Evolutionary conservation across 2,329 filamentous ascomycete species (phyloP).

Genomic region (Tolypocladium album): DNA sequence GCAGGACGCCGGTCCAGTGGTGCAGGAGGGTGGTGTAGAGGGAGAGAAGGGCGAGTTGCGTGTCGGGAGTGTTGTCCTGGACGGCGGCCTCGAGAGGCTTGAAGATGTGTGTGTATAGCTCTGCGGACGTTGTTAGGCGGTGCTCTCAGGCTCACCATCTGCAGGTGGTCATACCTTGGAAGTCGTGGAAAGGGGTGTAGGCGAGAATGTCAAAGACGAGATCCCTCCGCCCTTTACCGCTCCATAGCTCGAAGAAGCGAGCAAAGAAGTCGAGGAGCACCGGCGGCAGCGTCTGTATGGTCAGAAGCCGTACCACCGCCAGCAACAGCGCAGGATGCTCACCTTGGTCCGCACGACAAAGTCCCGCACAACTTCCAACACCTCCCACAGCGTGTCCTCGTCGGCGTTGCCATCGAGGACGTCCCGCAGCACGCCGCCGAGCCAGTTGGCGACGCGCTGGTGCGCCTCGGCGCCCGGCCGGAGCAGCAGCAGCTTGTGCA

Average conservation of each 20-base stretch:
- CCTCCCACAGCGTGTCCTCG: constrained; percentile 36
- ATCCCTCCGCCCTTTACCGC: constrained; percentile 43
- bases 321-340: constrained; percentile 4
- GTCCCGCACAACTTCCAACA: constrained; percentile 43
- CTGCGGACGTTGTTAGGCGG: constrained; percentile 20
- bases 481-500: constrained; percentile 67
- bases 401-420: constrained; percentile 40
- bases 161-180: constrained; percentile 35
- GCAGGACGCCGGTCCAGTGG: constrained; percentile 41
- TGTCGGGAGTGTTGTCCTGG: constrained; percentile 35
- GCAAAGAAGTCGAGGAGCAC: constrained; percentile 38
- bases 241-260: constrained; percentile 49
- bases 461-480: constrained; percentile 42
- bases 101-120: constrained; percentile 38
- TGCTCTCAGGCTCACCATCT: background rate
- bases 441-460: constrained; percentile 47
- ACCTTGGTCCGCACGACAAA: constrained; percentile 49
- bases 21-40: constrained; percentile 60
- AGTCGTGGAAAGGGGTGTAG: constrained; percentile 42
- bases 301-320: background rate
- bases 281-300: constrained; percentile 31
- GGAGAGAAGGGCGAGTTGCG: constrained; percentile 48
- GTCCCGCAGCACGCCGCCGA: constrained; percentile 45
- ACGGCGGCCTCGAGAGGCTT: constrained; percentile 39
- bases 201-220: constrained; percentile 48